These are phyloP conservation scores for Clonostachys sp. DNA, from an alignment of 2,329 filamentous ascomycete species.

Conservation along the genomic window DNA sequence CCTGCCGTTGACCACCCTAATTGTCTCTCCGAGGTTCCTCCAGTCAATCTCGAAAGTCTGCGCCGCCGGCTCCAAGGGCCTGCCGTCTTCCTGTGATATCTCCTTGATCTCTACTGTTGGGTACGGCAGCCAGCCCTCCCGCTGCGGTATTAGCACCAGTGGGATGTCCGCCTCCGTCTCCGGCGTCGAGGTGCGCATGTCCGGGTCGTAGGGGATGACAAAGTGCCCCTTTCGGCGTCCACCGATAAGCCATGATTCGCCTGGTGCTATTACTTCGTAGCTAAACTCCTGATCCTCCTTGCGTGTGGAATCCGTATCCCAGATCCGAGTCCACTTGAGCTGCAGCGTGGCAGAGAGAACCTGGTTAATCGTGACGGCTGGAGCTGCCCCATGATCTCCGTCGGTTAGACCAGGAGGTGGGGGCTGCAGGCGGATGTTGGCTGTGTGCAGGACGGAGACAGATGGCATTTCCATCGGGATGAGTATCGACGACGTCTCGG, in stretches of 20 bases:
- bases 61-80: conserved; percentile 3
- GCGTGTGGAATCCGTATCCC: conserved; percentile 41
- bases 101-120: conserved; percentile 76
- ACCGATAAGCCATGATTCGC: conserved; percentile 80
- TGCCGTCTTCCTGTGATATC: conserved; percentile 27
- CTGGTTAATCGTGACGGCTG: conserved; percentile 56
- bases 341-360: conserved; percentile 59
- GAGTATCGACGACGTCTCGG: conserved; percentile 60
- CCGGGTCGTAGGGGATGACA: conserved; percentile 38
- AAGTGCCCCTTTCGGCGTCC: conserved; percentile 79
- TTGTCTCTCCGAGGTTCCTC: conserved; percentile 70
- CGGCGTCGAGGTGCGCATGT: conserved; percentile 18
- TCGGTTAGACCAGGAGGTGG: conserved; percentile 18
- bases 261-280: conserved; percentile 73
- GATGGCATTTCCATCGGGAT: conserved; percentile 90
- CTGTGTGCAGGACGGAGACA: conserved; percentile 77
- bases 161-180: conserved; percentile 56
- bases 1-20: conserved; percentile 70
- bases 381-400: conserved; percentile 21
- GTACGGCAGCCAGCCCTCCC: conserved; percentile 71
- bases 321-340: conserved; percentile 57
- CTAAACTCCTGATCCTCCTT: conserved; percentile 64
- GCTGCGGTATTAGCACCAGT: conserved; percentile 74
- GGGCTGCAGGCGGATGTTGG: conserved; percentile 52
- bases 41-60: conserved; percentile 72